Percentiles rank a stretch among this genome's conserved stretches.
Evolutionary conservation across 2,329 filamentous ascomycete species (phyloP).

Genomic region (Pseudonectria buxi): DNA sequence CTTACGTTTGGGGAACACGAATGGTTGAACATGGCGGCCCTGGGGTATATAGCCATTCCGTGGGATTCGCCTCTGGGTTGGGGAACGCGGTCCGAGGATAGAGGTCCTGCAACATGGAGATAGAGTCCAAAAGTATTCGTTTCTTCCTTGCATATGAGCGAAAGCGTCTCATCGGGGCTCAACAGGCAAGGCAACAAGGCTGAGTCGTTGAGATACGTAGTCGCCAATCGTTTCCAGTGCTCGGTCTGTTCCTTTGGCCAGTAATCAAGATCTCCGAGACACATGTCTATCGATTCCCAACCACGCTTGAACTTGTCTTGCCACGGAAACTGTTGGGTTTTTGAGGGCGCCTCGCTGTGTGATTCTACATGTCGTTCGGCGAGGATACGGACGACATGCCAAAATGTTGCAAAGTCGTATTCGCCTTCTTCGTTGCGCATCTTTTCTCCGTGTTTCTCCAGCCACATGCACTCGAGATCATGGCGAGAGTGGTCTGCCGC

Average conservation of each 20-base stretch:
- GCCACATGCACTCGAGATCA: slow-evolving; percentile 21
- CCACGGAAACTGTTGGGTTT: slow-evolving; percentile 1
- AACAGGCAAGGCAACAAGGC: slow-evolving; percentile 9
- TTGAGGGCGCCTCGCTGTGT: not conserved
- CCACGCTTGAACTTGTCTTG: slow-evolving; percentile 15
- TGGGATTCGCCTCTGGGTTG: slow-evolving; percentile 17
- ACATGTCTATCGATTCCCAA: slow-evolving; percentile 20
- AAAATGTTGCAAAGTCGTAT: slow-evolving; percentile 23
- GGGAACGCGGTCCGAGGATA: slow-evolving; percentile 6
- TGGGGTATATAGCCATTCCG: slow-evolving; percentile 19
- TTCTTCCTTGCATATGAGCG: slow-evolving; percentile 23
- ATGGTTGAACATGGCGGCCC: slow-evolving; percentile 24
- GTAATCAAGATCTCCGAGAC: slow-evolving; percentile 22
- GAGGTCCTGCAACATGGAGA: slow-evolving; percentile 15
- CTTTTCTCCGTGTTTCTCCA: slow-evolving; percentile 10
- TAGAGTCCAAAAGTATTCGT: slow-evolving; percentile 25
- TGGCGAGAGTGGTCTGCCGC: slow-evolving; percentile 15
- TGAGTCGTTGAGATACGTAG: slow-evolving; percentile 16
- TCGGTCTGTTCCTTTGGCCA: slow-evolving; percentile 20
- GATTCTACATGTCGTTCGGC: slow-evolving; percentile 17
- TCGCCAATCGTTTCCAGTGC: slow-evolving; percentile 19
- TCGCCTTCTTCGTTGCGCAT: slow-evolving; percentile 14
- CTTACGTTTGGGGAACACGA: slow-evolving; percentile 24
- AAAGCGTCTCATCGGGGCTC: slow-evolving; percentile 14
- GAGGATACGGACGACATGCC: slow-evolving; percentile 23